These are phyloP conservation scores for Bombardia bombarda DNA, from an alignment of 495 filamentous ascomycete genomes.

Conservation along the genomic window DNA sequence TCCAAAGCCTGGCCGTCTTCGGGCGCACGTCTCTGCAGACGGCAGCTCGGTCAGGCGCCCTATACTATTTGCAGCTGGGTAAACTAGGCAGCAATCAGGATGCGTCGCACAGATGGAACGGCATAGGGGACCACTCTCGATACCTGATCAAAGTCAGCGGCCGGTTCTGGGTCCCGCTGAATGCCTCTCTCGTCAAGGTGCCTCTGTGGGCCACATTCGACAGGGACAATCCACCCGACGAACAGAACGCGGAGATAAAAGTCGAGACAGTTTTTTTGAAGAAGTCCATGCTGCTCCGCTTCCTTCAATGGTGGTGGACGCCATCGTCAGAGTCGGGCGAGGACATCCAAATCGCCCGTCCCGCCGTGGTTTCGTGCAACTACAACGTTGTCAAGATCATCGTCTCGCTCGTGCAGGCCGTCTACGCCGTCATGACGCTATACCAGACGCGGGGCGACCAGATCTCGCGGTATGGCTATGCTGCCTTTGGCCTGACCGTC, in stretches of 20 bases:
- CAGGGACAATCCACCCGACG: neutral
- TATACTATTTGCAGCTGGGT: too few relatives aligned
- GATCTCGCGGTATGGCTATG: conserved; percentile 3
- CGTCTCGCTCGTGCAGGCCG: neutral
- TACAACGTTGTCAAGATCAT: conserved; percentile 2
- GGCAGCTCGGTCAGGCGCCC: neutral
- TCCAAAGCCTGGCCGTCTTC: neutral
- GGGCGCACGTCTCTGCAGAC: neutral
- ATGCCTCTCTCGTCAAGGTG: neutral
- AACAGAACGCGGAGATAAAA: neutral
- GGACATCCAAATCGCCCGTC: too few relatives aligned
- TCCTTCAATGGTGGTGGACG: too few relatives aligned
- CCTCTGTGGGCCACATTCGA: neutral
- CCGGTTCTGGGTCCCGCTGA: neutral
- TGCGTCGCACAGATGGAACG: neutral
- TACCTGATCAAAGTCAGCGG: neutral
- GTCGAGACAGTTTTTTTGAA: neutral
- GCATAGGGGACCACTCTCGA: neutral
- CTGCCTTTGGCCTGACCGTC: conserved; percentile 3
- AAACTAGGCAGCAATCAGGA: neutral
- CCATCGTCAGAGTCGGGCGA: too few relatives aligned
- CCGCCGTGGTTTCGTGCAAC: neutral
- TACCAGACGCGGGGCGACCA: conserved; percentile 4
- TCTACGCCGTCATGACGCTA: neutral
- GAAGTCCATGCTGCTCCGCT: too few relatives aligned